Evolutionary conservation across 139 green algal species (phyloP).

Genomic region (Closterium sp.): DNA sequence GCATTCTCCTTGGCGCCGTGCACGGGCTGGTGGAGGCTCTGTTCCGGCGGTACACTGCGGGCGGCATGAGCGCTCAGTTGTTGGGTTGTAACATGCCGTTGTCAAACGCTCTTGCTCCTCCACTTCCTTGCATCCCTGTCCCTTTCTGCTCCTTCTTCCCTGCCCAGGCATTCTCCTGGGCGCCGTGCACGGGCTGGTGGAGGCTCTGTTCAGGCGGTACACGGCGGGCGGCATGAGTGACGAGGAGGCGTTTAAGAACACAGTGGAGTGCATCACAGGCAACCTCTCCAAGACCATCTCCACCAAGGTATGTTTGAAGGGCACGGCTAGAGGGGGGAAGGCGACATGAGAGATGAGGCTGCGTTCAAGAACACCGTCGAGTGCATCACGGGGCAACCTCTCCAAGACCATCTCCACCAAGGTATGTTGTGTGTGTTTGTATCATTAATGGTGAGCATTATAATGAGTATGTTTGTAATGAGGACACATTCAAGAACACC

Average conservation of each 20-base stretch:
- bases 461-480: no score
- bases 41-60: conserved; percentile 82
- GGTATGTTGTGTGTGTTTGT: no score
- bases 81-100: conserved; percentile 79
- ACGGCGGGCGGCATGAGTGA: conserved; percentile 64
- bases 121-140: conserved; percentile 52
- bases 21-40: conserved; percentile 98
- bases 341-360: no score
- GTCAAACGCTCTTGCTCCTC: no score
- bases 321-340: no score
- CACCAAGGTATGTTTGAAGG: conserved; percentile 62
- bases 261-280: conserved; percentile 90
- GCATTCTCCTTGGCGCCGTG: conserved; percentile 94
- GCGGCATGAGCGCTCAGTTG: conserved; percentile 77
- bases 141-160: no score
- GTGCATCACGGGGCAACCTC: no score
- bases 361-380: no score
- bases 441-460: no score
- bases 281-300: conserved; percentile 76
- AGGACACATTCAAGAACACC: conserved; percentile 94
- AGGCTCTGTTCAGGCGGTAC: conserved; percentile 92
- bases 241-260: conserved; percentile 96
- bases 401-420: no score
- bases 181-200: conserved; percentile 96
- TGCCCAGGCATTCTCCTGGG: conserved; percentile 87